These are phyloP conservation scores for Viola odorata DNA, from an alignment of 345 rosid genomes.

Conservation along the genomic window DNA sequence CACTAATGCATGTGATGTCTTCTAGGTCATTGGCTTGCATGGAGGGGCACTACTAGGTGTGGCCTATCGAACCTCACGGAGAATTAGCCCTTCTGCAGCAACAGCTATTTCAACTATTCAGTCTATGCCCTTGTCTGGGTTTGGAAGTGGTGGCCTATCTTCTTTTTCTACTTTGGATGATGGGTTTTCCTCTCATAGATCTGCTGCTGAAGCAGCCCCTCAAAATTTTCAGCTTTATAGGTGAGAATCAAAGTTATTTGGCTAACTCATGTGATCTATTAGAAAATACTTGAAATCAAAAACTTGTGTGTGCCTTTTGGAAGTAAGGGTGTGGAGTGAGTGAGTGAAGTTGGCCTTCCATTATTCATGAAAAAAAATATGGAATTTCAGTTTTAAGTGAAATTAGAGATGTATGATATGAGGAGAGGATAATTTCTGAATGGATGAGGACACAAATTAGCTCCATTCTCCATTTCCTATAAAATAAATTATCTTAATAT, in stretches of 20 bases:
- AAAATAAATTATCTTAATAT: too few species aligned
- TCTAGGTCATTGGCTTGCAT: conserved; percentile 81
- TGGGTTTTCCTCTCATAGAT: conserved; percentile 62
- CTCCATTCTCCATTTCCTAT: too few species aligned
- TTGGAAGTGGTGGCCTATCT: conserved; percentile 70
- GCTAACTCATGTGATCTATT: not conserved
- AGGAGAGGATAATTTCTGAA: too few species aligned
- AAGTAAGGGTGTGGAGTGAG: too few species aligned
- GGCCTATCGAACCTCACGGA: conserved; percentile 85
- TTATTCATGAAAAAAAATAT: too few species aligned
- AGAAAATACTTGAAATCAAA: not conserved
- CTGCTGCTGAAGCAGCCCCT: conserved; percentile 71
- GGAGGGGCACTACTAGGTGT: conserved; percentile 98
- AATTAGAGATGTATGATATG: too few species aligned
- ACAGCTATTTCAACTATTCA: conserved; percentile 92
- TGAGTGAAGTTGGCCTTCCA: too few species aligned
- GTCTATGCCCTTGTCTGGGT: conserved; percentile 98
- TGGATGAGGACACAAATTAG: too few species aligned
- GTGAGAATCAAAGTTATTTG: conserved; percentile 30
- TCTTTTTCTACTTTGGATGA: conserved; percentile 77
- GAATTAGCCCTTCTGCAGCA: conserved; percentile 83
- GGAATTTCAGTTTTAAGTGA: too few species aligned
- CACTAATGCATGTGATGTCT: conserved; percentile 1
- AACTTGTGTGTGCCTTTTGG: too few species aligned
- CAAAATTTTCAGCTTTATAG: conserved; percentile 93